phyloP scores from a whole-genome alignment of 139 green algal genomes.

The Chlorella sp. region DNA sequence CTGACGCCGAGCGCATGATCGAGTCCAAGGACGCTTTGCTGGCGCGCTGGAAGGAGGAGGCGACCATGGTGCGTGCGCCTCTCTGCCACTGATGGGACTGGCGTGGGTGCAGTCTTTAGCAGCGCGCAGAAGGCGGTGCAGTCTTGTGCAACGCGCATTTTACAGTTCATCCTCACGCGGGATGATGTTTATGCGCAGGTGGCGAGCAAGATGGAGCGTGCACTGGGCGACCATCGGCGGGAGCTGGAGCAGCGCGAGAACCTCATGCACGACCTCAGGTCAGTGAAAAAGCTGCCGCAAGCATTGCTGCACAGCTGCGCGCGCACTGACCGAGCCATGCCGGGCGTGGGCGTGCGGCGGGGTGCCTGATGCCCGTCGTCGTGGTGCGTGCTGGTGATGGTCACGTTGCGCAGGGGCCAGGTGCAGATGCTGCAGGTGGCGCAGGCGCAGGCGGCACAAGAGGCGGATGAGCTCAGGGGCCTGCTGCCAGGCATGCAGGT shows the following conservation, averaged over 20 bases:
- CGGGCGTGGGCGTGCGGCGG: too few relatives aligned
- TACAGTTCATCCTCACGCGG: background rate
- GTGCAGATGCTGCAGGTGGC: background rate
- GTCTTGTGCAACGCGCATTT: background rate
- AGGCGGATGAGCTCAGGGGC: constrained; percentile 13
- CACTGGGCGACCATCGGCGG: constrained; percentile 18
- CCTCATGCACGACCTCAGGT: background rate
- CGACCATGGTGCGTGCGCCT: constrained; percentile 34
- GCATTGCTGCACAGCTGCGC: too few relatives aligned
- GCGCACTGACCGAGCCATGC: too few relatives aligned
- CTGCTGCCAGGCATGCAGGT: constrained; percentile 9
- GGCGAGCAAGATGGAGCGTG: constrained; percentile 22
- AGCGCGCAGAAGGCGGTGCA: too few relatives aligned
- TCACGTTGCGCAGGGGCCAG: background rate
- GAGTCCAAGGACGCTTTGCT: constrained; percentile 38
- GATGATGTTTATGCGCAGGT: constrained; percentile 6
- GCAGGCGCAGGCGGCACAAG: background rate
- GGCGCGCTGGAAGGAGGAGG: constrained; percentile 39
- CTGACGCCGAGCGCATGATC: constrained; percentile 41
- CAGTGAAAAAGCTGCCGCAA: too few relatives aligned
- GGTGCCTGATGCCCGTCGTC: too few relatives aligned
- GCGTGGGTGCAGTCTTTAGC: too few relatives aligned
- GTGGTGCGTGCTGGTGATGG: too few relatives aligned
- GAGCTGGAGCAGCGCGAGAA: constrained; percentile 3
- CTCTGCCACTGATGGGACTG: too few relatives aligned